A percentile compares a stretch with the other conserved stretches of the same genome.
Conservation (phyloP, 306 rosid species). For the Acacia melanoxylon region DNA sequence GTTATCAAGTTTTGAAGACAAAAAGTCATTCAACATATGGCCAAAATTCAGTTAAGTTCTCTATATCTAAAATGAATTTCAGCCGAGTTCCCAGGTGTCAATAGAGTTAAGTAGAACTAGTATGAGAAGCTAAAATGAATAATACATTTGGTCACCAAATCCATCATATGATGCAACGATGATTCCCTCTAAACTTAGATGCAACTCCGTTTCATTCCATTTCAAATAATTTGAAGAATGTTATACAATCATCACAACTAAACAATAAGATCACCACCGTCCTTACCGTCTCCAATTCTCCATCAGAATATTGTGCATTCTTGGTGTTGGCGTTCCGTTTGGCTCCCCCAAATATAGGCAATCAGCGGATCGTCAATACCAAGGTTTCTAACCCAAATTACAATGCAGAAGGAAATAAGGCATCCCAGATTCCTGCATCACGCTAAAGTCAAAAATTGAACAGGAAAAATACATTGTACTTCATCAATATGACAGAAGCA, state of each 20-base stretch:
- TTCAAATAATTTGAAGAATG: no score
- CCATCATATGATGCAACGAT: no score
- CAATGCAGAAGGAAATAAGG: not conserved
- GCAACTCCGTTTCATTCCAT: not conserved
- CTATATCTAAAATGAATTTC: no score
- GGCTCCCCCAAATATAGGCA: not conserved
- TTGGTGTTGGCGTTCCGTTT: not conserved
- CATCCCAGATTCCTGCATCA: not conserved
- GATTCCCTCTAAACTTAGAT: no score
- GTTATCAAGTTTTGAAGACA: no score
- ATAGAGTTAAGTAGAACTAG: not conserved
- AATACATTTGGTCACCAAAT: not conserved
- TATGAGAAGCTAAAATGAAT: not conserved
- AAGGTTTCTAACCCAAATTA: not conserved
- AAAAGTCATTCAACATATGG: no score
- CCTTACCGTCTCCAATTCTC: not conserved
- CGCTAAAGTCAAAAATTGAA: not conserved
- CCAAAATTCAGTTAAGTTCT: no score
- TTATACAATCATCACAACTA: not conserved
- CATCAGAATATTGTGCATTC: not conserved
- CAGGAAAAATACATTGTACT: not conserved
- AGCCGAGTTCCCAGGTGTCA: not conserved
- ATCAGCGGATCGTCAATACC: not conserved
- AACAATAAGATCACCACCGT: not conserved
- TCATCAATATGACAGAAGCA: not conserved